phyloP scores from a whole-genome alignment of 2,329 filamentous ascomycete species.

The Aspergillus ochraceoroseus region DNA sequence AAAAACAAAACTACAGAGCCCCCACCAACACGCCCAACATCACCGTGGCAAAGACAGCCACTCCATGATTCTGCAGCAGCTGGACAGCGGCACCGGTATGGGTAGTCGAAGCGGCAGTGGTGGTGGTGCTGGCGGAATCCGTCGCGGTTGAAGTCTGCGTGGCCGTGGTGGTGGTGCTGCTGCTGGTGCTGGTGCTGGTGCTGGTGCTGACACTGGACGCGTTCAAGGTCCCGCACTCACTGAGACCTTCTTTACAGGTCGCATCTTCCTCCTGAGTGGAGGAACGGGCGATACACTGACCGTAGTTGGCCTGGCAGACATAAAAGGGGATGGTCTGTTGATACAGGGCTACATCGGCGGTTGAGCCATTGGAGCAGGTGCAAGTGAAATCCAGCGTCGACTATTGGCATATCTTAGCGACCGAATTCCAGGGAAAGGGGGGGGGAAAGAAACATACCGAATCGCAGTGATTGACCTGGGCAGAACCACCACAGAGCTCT shows the following conservation, averaged over 20 bases:
- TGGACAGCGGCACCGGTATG: conserved; percentile 45
- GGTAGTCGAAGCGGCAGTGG: too few species aligned
- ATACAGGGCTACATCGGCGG: conserved; percentile 55
- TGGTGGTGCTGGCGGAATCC: conserved; percentile 24
- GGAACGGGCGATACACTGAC: conserved; percentile 44
- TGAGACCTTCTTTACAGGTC: conserved; percentile 44
- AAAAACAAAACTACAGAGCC: conserved; percentile 46
- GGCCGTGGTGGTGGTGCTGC: conserved; percentile 23
- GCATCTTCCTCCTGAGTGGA: conserved; percentile 43
- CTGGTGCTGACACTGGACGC: conserved; percentile 34
- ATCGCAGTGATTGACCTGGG: conserved; percentile 53
- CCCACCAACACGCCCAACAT: conserved; percentile 55
- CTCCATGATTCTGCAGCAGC: conserved; percentile 49
- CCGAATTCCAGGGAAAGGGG: too few species aligned
- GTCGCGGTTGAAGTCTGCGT: conserved; percentile 30
- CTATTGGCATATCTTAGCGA: conserved; percentile 38
- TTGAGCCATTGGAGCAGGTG: conserved; percentile 53
- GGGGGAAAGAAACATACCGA: conserved; percentile 44
- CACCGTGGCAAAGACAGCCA: conserved; percentile 50
- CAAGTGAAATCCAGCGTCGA: conserved; percentile 52
- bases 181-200: conserved; percentile 22
- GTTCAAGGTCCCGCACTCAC: conserved; percentile 52
- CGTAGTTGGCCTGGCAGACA: conserved; percentile 53
- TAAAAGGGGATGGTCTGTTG: conserved; percentile 56
- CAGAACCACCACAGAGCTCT: conserved; percentile 52